Evolutionary conservation across 2,329 filamentous ascomycete genomes (phyloP), one percentile per base, ranked within the genome.

Genomic region (Exserohilum rostratum): DNA sequence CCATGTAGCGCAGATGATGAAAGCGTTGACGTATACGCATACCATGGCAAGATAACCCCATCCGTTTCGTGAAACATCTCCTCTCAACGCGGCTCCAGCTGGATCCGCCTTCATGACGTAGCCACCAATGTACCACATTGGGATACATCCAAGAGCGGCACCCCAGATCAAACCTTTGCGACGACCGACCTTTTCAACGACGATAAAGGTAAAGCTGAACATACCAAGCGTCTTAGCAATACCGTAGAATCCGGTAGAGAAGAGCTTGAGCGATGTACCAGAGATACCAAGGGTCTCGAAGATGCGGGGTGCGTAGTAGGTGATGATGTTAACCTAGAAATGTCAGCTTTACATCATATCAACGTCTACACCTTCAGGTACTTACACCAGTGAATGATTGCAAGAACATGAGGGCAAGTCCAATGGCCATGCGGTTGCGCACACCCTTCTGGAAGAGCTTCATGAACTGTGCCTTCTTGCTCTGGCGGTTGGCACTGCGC

Each of bases 61-160:
- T 3, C 77, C 79, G 6, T 76, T 67, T 0, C 79, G 79, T 5
- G 76, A 71, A 1, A 78, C 65, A 11, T 73, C 69, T 6, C 81
- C 81, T 2, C 62, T 60, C 2, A 64, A 50, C 35, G 82, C 80
- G 18, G 78, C 77, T 1, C 65, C 73, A 7, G 79, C 76, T 0
- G 82, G 81, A 44, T 83, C 79, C 2, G 78, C 79, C 40, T 80
- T 78, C 67, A 82, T 80, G 34, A 84, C 81, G 55, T 84, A 85
- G 6, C 79, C 79, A 0, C 81, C 82, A 2, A 84, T 78, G 43
- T 81, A 78, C 75, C 79, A 83, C 58, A 83, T 77, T 33, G 79
- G 81, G 0, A 78, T 62, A 1, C 78, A 81, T 40, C 81, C 82
- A 6, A 77, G 73, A 11, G 79, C 67, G 0, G 80, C 82, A 0